phyloP scores from a whole-genome alignment of 2,329 filamentous ascomycete genomes.

The Talaromyces islandicus region DNA sequence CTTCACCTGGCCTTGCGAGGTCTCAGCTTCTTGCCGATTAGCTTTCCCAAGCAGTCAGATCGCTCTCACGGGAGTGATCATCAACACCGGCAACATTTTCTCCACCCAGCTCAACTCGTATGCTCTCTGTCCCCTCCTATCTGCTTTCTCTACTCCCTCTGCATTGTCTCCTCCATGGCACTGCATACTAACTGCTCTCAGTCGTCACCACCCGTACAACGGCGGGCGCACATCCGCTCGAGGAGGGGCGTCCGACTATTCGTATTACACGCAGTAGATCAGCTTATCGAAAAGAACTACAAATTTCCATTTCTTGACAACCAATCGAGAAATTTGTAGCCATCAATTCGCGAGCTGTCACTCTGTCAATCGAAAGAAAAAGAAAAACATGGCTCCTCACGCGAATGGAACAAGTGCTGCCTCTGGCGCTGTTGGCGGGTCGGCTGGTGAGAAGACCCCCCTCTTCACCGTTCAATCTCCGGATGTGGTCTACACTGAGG shows the following conservation, averaged over 20 bases:
- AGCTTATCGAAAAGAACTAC: conserved; percentile 8
- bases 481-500: conserved; percentile 84
- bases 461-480: conserved; percentile 86
- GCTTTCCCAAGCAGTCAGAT: conserved; percentile 34
- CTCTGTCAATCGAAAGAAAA: conserved; percentile 19
- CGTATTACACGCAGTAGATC: conserved; percentile 40
- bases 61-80: conserved; percentile 50
- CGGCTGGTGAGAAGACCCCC: conserved; percentile 38
- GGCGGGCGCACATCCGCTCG: conserved; percentile 84
- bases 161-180: no score
- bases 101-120: conserved; percentile 97
- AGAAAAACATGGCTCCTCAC: conserved; percentile 76
- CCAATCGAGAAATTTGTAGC: conserved; percentile 44
- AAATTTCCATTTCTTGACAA: not conserved
- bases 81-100: conserved; percentile 82
- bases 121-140: conserved; percentile 33
- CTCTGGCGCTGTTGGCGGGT: conserved; percentile 52
- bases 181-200: conserved; percentile 32
- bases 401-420: conserved; percentile 56
- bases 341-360: conserved; percentile 20
- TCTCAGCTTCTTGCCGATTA: conserved; percentile 40
- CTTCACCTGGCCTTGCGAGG: not conserved
- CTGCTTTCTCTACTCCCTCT: no score
- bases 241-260: conserved; percentile 67
- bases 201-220: conserved; percentile 93